These are phyloP conservation scores for Davidsoniella australis DNA, from an alignment of 2,329 filamentous ascomycete genomes.

Conservation along the genomic window DNA sequence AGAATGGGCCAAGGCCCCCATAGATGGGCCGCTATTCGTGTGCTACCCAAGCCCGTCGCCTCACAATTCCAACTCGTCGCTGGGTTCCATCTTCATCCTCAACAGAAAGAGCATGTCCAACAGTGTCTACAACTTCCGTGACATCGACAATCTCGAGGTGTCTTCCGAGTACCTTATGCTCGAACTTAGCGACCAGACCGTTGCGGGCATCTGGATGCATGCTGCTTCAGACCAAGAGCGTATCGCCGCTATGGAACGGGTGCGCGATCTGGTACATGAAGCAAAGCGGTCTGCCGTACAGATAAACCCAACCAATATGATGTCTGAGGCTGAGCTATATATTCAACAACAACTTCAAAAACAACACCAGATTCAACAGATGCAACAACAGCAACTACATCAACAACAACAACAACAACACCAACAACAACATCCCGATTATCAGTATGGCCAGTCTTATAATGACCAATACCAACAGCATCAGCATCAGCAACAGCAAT, in stretches of 20 bases:
- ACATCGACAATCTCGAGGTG: slow-evolving; percentile 46
- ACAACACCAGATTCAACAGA: slow-evolving; percentile 1
- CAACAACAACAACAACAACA: not conserved
- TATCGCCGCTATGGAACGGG: slow-evolving; percentile 24
- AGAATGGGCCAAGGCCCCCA: slow-evolving; percentile 68
- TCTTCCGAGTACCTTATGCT: slow-evolving; percentile 33
- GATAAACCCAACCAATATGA: too few relatives aligned
- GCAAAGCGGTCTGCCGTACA: slow-evolving; percentile 13
- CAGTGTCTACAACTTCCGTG: slow-evolving; percentile 46
- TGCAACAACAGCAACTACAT: not conserved
- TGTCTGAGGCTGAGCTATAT: too few relatives aligned
- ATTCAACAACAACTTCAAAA: slow-evolving; percentile 1
- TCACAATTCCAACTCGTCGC: not conserved
- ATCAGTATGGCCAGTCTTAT: not conserved
- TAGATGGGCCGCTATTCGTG: slow-evolving; percentile 81
- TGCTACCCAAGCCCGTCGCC: not conserved
- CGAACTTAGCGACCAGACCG: slow-evolving; percentile 23
- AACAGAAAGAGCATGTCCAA: slow-evolving; percentile 58
- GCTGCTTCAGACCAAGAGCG: slow-evolving; percentile 30
- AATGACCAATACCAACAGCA: too few relatives aligned
- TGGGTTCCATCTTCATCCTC: slow-evolving; percentile 47
- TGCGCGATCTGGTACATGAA: slow-evolving; percentile 26
- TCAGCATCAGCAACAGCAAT: not conserved
- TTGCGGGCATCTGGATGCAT: slow-evolving; percentile 37
- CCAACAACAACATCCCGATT: not conserved